Base-by-base conservation (phyloP, 1,284 basidiomycete species). In the Ganoderma meredithae region DNA sequence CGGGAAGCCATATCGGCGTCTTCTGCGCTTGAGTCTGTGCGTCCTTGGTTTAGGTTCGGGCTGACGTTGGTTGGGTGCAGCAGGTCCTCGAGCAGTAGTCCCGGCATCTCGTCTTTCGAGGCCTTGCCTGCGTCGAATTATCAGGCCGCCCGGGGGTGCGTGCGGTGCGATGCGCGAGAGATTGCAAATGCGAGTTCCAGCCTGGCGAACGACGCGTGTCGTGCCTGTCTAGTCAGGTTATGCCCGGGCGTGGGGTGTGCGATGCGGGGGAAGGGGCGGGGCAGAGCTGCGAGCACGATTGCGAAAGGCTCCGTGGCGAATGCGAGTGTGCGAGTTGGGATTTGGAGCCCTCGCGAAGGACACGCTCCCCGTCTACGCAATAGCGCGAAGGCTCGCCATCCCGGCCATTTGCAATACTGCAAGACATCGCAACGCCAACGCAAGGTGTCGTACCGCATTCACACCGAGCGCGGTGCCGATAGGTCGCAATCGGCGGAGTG, bases 351-450 rank as follows among this genome's bases (percentile, higher is more conserved):
- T 33, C 39, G 64, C 56, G 56, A 56, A 31, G 27, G 40, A 49
- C 52, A 27, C 56, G 66, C 55, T 7, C 61, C 61, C 47, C 66
- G 3, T 44, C 55, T 25, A 49, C 22, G 47, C 47, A 49, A 49
- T 49, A 49, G 47, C 47, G 47, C 47, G 47, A 49, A 49, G 47
- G 47, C 22, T 49, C 66, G 56, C 33, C 44, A 63, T 62, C 19
- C 41, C n/a, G 41, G 15, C 31, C 52, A 72, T 72, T 72, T 69
- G 61, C 69, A 72, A 72, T 72, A 69, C 56, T 25, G 60, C 56
- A 40, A 63, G 69, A 68, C 66, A 65, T 61, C 69, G 69, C 71
- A 63, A 65, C 63, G 62, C 67, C 61, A 60, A 68, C 69, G 67
- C 67, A 67, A 68, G 69, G 52, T 60, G 69, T 63, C 66, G 65